Evolutionary conservation across 108 stramenopile species (phyloP).

Genomic region (Cyclotella baltica): DNA sequence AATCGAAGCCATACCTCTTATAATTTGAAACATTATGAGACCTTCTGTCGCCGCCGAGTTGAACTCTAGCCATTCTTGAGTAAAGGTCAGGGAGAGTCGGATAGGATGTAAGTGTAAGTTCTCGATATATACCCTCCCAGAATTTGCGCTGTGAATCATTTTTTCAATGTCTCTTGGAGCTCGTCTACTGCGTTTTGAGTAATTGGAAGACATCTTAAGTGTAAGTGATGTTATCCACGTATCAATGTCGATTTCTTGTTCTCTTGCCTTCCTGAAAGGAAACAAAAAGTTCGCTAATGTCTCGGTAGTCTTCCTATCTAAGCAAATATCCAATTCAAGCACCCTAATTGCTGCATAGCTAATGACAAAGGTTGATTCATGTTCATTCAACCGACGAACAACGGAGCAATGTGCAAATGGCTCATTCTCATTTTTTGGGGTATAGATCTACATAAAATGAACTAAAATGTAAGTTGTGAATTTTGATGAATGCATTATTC

Average conservation of each 20-base stretch:
- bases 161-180: constrained; percentile 66
- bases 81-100: constrained; percentile 76
- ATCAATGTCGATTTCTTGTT: constrained; percentile 37
- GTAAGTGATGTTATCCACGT: constrained; percentile 57
- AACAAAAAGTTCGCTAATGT: constrained; percentile 69
- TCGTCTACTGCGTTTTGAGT: constrained; percentile 49
- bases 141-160: constrained; percentile 67
- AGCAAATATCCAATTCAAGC: constrained; percentile 68
- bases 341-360: constrained; percentile 79
- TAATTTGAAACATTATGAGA: constrained; percentile 75
- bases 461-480: background rate
- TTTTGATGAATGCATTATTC: background rate
- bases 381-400: constrained; percentile 67
- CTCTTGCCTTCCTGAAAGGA: constrained; percentile 55
- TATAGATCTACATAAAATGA: constrained; percentile 49
- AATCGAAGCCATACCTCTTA: constrained; percentile 83
- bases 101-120: constrained; percentile 79
- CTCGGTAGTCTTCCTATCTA: constrained; percentile 83
- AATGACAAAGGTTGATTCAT: constrained; percentile 68
- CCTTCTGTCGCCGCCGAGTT: constrained; percentile 56
- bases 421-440: constrained; percentile 57
- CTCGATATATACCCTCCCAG: constrained; percentile 78
- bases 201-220: constrained; percentile 55
- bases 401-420: constrained; percentile 78
- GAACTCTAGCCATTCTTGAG: constrained; percentile 78